A percentile compares a stretch with the other conserved stretches of the same genome.
These are phyloP conservation scores for Pyrenula massariospora DNA, from an alignment of 495 filamentous ascomycete species.

Conservation along the genomic window DNA sequence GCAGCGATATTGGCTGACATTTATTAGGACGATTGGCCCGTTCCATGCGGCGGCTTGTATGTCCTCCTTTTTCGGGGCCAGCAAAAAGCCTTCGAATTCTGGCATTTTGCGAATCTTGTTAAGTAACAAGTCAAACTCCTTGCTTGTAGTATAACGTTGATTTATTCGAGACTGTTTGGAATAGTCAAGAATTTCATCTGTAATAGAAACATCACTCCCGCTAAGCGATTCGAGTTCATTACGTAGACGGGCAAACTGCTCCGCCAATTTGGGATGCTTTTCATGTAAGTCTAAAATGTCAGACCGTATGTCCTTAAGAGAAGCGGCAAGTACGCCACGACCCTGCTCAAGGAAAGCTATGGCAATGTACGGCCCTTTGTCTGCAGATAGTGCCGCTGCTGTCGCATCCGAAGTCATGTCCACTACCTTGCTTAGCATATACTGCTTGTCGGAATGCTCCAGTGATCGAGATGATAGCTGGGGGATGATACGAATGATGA, in stretches of 20 bases:
- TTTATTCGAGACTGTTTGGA: too few species aligned
- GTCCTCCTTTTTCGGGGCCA: slow-evolving; percentile 3
- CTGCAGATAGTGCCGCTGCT: slow-evolving; percentile 9
- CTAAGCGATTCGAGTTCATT: not conserved
- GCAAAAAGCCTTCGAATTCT: slow-evolving; percentile 9
- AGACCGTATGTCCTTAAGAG: slow-evolving; percentile 1
- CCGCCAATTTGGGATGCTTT: slow-evolving; percentile 6
- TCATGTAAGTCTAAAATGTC: slow-evolving; percentile 4
- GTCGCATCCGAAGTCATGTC: slow-evolving; percentile 12
- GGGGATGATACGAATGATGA: slow-evolving; percentile 2
- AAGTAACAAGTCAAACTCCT: not conserved
- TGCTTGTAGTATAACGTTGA: not conserved
- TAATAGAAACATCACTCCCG: not conserved
- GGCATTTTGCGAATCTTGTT: slow-evolving; percentile 5
- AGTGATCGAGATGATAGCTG: slow-evolving; percentile 4
- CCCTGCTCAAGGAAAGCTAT: slow-evolving; percentile 10
- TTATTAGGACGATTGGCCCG: slow-evolving; percentile 9
- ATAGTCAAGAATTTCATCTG: not conserved
- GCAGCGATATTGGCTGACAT: slow-evolving; percentile 8
- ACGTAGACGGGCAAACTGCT: slow-evolving; percentile 1
- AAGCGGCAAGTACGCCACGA: slow-evolving; percentile 7
- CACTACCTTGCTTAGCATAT: slow-evolving; percentile 6
- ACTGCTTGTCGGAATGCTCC: slow-evolving; percentile 12
- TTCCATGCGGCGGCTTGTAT: slow-evolving; percentile 4
- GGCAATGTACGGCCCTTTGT: slow-evolving; percentile 4